Conservation (phyloP, 2,329 filamentous ascomycete species). For the Didymella pinodella region DNA sequence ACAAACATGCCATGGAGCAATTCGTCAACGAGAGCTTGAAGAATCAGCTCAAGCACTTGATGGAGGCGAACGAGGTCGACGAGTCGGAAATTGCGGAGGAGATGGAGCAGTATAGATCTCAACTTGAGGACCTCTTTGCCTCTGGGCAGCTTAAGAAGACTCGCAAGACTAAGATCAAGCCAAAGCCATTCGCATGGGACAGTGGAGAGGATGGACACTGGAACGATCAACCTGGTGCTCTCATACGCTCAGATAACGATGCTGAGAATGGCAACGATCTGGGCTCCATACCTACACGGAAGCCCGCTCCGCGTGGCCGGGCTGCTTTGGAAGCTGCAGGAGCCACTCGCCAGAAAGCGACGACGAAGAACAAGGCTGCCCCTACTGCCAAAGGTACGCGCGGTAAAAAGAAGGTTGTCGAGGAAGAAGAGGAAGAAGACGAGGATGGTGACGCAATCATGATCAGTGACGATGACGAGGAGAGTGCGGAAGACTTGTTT, state of each 20-base stretch:
- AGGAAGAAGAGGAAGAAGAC: conserved; percentile 55
- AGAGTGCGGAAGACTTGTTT: conserved; percentile 57
- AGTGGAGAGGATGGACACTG: conserved; percentile 87
- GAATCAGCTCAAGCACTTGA: conserved; percentile 54
- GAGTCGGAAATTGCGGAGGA: conserved; percentile 74
- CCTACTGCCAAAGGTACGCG: conserved; percentile 47
- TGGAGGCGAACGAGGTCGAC: conserved; percentile 66
- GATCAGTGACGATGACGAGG: conserved; percentile 58
- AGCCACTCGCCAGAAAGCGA: conserved; percentile 42
- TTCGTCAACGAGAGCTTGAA: conserved; percentile 57
- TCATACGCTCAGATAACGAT: conserved; percentile 62
- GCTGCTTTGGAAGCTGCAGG: conserved; percentile 49
- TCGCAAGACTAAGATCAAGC: conserved; percentile 69
- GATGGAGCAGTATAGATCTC: conserved; percentile 75
- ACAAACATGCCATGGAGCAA: conserved; percentile 81
- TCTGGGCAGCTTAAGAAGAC: conserved; percentile 67
- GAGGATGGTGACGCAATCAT: conserved; percentile 52
- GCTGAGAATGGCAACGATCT: conserved; percentile 53
- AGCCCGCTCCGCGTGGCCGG: conserved; percentile 56
- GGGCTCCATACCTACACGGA: conserved; percentile 46
- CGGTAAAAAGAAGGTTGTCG: conserved; percentile 53
- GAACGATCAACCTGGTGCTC: conserved; percentile 78
- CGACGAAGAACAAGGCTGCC: conserved; percentile 46
- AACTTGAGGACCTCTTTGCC: conserved; percentile 74
- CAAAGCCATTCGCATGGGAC: conserved; percentile 84